These are phyloP conservation scores for Williopsis jadinii DNA, from an alignment of 1,139 yeast genomes.

Conservation along the genomic window DNA sequence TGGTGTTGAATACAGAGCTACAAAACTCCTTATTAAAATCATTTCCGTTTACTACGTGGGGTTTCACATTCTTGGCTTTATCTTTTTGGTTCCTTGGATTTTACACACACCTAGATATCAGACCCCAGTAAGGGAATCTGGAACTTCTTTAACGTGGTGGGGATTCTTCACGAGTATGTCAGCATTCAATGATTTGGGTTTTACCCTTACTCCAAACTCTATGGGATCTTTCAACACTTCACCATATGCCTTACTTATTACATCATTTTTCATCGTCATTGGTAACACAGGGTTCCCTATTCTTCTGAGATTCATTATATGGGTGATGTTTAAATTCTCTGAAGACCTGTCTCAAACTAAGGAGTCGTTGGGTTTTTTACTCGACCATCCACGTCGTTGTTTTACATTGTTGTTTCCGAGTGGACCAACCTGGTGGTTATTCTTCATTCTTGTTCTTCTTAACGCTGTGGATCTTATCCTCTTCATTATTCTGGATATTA, in stretches of 20 bases:
- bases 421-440: constrained; percentile 93
- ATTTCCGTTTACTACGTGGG: constrained; percentile 67
- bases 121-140: constrained; percentile 39
- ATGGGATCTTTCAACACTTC: constrained; percentile 60
- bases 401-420: constrained; percentile 88
- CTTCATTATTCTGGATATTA: constrained; percentile 71
- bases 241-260: constrained; percentile 55
- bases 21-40: constrained; percentile 66
- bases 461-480: constrained; percentile 74
- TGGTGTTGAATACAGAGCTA: constrained; percentile 92
- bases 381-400: constrained; percentile 97
- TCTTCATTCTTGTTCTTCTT: constrained; percentile 61
- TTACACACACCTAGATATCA: constrained; percentile 35
- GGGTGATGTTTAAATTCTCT: constrained; percentile 66
- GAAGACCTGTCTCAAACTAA: constrained; percentile 56
- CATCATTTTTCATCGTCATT: constrained; percentile 65
- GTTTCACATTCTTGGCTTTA: constrained; percentile 54
- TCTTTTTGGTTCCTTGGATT: constrained; percentile 67
- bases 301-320: constrained; percentile 66
- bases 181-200: constrained; percentile 78
- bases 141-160: constrained; percentile 84
- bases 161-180: constrained; percentile 77
- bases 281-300: constrained; percentile 96
- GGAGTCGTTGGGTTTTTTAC: constrained; percentile 77
- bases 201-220: constrained; percentile 73